Conservation (phyloP, 2,329 filamentous ascomycete genomes). For the Sporothrix globosa region DNA sequence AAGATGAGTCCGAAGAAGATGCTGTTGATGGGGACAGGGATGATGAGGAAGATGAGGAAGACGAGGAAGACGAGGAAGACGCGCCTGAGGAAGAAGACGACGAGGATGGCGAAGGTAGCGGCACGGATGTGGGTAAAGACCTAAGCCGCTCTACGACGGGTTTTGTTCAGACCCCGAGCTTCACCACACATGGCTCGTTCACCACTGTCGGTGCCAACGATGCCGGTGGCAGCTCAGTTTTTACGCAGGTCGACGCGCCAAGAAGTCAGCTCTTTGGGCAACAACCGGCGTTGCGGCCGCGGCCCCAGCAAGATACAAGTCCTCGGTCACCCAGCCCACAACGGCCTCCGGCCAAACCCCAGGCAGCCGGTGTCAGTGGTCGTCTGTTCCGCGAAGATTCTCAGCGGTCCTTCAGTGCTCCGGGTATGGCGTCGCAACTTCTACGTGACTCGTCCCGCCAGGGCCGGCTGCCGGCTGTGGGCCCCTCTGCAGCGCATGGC, state of each 20-base stretch:
- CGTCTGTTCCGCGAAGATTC: conserved; percentile 57
- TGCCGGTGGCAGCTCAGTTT: conserved; percentile 52
- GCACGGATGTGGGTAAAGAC: conserved; percentile 67
- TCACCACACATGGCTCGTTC: conserved; percentile 64
- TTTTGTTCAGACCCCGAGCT: conserved; percentile 52
- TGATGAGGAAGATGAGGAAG: conserved; percentile 48
- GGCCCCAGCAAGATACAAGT: conserved; percentile 54
- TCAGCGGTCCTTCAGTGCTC: conserved; percentile 62
- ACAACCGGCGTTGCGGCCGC: conserved; percentile 59
- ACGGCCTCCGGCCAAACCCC: conserved; percentile 39
- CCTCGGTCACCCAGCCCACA: conserved; percentile 75
- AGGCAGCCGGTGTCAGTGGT: conserved; percentile 34
- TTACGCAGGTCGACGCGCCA: conserved; percentile 51
- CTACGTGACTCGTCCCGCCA: conserved; percentile 47
- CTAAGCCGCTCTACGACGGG: conserved; percentile 55
- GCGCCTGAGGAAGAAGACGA: conserved; percentile 55
- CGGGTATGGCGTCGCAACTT: conserved; percentile 61
- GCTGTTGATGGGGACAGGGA: conserved; percentile 44
- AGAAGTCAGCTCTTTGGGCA: conserved; percentile 59
- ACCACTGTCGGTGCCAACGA: conserved; percentile 46
- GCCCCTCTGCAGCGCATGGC: conserved; percentile 37
- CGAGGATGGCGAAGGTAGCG: conserved; percentile 61
- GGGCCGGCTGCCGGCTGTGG: conserved; percentile 36
- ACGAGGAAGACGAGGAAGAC: conserved; percentile 47
- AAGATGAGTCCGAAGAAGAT: conserved; percentile 34